Evolutionary conservation across 371 early-diverging fungal genomes (phyloP).

Genomic region (Dentiscutata heterogama): DNA sequence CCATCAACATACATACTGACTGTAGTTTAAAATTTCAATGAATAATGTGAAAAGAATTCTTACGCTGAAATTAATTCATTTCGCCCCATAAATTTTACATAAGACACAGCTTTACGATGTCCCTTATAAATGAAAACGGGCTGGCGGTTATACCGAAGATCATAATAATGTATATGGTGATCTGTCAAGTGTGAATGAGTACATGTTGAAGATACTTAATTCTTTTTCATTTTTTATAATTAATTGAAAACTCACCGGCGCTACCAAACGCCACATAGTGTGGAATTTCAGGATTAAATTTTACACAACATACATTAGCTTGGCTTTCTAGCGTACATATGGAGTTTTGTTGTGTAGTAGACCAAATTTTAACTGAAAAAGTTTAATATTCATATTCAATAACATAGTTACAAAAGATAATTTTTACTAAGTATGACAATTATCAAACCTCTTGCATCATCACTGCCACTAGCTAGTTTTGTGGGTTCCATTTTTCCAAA

Average conservation of each 20-base stretch:
- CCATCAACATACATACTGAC: not conserved
- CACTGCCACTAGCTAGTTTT: constrained; percentile 87
- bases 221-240: not conserved
- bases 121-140: constrained; percentile 81
- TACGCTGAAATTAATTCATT: constrained; percentile 84
- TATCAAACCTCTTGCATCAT: constrained; percentile 76
- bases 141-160: constrained; percentile 73
- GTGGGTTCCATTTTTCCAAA: constrained; percentile 81
- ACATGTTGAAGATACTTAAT: not conserved
- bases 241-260: constrained; percentile 65
- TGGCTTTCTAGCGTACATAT: constrained; percentile 81
- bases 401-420: no score
- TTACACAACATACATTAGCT: constrained; percentile 93
- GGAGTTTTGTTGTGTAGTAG: constrained; percentile 71
- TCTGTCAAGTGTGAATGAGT: constrained; percentile 60
- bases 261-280: constrained; percentile 88
- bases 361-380: constrained; percentile 89
- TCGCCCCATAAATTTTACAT: constrained; percentile 82
- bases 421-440: not conserved
- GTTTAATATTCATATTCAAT: not conserved
- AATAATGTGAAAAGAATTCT: constrained; percentile 23
- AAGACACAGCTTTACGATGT: constrained; percentile 93
- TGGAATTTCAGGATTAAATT: constrained; percentile 82
- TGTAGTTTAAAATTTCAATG: not conserved
- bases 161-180: constrained; percentile 89